Evolutionary conservation across 805 yeast species (phyloP).

Genomic region (Debaryomyces hansenii): DNA sequence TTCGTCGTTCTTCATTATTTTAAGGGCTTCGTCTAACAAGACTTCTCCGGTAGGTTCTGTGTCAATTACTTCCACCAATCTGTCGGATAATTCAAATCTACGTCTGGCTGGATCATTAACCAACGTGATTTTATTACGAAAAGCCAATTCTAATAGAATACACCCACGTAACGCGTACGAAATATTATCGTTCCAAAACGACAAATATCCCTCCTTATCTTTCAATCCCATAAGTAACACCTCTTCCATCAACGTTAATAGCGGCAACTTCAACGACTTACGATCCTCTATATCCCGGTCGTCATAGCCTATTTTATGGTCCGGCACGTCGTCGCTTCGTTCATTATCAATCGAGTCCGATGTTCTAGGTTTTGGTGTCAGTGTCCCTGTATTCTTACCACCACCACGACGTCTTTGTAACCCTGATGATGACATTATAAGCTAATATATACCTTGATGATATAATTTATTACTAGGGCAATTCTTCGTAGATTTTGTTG

Average conservation of each 20-base stretch:
- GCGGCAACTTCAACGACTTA: conserved; percentile 52
- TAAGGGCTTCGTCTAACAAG: conserved; percentile 87
- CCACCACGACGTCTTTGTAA: conserved; percentile 78
- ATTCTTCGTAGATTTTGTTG: neutral
- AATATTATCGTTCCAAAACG: conserved; percentile 98
- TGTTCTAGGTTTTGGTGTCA: conserved; percentile 16
- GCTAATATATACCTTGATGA: neutral
- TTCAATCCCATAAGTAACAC: conserved; percentile 89
- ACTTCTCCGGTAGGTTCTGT: conserved; percentile 92
- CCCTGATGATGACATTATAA: conserved; percentile 43
- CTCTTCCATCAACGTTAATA: conserved; percentile 93
- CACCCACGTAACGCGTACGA: conserved; percentile 96
- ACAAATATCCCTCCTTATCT: conserved; percentile 92
- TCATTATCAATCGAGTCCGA: conserved; percentile 26
- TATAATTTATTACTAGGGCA: neutral
- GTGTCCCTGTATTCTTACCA: conserved; percentile 23
- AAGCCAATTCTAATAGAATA: conserved; percentile 86
- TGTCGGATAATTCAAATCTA: conserved; percentile 82
- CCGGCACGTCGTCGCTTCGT: conserved; percentile 20
- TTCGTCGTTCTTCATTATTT: conserved; percentile 82
- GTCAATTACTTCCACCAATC: conserved; percentile 85
- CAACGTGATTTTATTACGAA: conserved; percentile 84
- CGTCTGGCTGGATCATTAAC: conserved; percentile 91
- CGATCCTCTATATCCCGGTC: conserved; percentile 60
- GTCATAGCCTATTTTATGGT: conserved; percentile 78